Evolutionary conservation across 176 grass and related monocot genomes (phyloP).

Genomic region (Poa pratensis): DNA sequence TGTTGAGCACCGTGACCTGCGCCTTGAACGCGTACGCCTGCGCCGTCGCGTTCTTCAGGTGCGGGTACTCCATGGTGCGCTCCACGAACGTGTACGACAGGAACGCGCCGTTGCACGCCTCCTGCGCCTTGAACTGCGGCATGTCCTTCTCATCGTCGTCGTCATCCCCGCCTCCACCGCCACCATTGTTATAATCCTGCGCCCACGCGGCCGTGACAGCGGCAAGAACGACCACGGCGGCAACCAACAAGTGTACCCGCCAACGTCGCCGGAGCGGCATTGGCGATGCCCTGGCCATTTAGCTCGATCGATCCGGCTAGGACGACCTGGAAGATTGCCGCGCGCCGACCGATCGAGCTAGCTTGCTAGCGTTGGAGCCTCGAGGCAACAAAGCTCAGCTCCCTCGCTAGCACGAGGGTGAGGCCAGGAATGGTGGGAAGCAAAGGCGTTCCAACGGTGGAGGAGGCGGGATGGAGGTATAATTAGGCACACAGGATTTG

Average conservation of each 20-base stretch:
- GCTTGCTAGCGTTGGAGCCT: constrained; percentile 6
- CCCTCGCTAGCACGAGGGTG: background rate
- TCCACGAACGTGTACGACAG: constrained; percentile 83
- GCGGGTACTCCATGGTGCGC: constrained; percentile 82
- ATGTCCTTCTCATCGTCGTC: constrained; percentile 36
- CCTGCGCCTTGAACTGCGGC: constrained; percentile 55
- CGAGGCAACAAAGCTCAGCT: background rate
- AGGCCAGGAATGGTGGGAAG: constrained; percentile 49
- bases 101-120: constrained; percentile 88
- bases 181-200: constrained; percentile 55
- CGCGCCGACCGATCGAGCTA: background rate
- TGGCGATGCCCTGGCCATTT: constrained; percentile 14
- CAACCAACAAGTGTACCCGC: background rate
- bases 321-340: background rate
- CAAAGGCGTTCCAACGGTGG: constrained; percentile 54
- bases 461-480: constrained; percentile 45
- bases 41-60: constrained; percentile 84
- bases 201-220: constrained; percentile 15
- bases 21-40: constrained; percentile 93
- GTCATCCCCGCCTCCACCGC: background rate
- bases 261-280: constrained; percentile 40
- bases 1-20: constrained; percentile 66
- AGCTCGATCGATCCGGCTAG: background rate
- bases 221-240: constrained; percentile 28
- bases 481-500: constrained; percentile 57